Conservation (phyloP, 2,329 filamentous ascomycete species). For the Fusarium sp. region DNA sequence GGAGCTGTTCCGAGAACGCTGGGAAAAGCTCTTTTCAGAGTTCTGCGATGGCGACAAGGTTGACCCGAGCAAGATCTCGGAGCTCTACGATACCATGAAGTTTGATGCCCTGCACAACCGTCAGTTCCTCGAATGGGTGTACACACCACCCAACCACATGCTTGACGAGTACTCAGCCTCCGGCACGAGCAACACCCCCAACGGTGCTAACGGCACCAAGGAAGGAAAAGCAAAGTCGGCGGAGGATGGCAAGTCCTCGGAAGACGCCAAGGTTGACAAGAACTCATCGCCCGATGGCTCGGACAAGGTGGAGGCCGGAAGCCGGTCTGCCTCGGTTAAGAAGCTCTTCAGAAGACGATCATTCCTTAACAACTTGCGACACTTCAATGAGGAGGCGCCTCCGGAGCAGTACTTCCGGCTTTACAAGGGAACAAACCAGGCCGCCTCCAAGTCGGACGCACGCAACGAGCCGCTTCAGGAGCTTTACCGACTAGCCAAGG, state of each 20-base stretch:
- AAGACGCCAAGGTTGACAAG: slow-evolving; percentile 52
- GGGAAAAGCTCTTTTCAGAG: slow-evolving; percentile 98
- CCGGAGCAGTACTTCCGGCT: slow-evolving; percentile 89
- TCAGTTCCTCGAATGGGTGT: slow-evolving; percentile 96
- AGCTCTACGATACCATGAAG: slow-evolving; percentile 99
- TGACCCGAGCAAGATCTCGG: slow-evolving; percentile 97
- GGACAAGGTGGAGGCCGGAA: slow-evolving; percentile 56
- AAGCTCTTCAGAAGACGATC: slow-evolving; percentile 71
- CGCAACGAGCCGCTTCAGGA: slow-evolving; percentile 90
- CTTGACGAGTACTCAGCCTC: slow-evolving; percentile 72
- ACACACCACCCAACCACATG: slow-evolving; percentile 85
- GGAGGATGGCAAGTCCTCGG: slow-evolving; percentile 54
- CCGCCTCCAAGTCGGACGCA: slow-evolving; percentile 79
- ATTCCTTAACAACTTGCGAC: slow-evolving; percentile 66
- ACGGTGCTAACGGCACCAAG: slow-evolving; percentile 49
- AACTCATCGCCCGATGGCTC: slow-evolving; percentile 48
- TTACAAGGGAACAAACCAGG: slow-evolving; percentile 80
- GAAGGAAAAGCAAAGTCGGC: slow-evolving; percentile 56
- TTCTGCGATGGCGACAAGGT: slow-evolving; percentile 98
- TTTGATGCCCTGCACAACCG: slow-evolving; percentile 98
- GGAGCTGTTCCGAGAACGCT: slow-evolving; percentile 93
- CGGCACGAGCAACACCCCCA: slow-evolving; percentile 45
- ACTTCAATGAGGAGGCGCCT: slow-evolving; percentile 65
- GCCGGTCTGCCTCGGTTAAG: slow-evolving; percentile 51
- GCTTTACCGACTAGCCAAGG: slow-evolving; percentile 92